Base-by-base conservation (phyloP, 495 filamentous ascomycete species). In the Lichenothelia convexa region DNA sequence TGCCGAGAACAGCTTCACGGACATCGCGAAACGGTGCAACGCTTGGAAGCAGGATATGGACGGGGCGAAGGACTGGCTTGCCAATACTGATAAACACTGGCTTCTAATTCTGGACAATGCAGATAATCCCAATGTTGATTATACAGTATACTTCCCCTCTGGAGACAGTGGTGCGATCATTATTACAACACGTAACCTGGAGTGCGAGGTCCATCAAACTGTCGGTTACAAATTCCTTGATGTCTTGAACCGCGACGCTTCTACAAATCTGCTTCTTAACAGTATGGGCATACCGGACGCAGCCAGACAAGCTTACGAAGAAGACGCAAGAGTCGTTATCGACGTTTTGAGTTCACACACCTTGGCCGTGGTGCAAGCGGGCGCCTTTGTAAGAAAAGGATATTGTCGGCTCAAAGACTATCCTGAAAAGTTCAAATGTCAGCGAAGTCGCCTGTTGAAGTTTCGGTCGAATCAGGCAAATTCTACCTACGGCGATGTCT, bases 281-380 rank as follows among this genome's bases (percentile, higher is more conserved):
- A 21, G 42, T 0, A 26, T 36, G 7, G 18, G 30, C 1, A 32
- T 45, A 30, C 22, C 24, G 5, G 21, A 27, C 9, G 15, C 32
- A 5, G 11, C 13, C 5, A 36, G 41, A 32, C 12, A 3, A 19
- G 1, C 17, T 5, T 16, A 34, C 15, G 19, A 43, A 3, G 11
- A 37, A 20, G 9, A 26, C 1, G 47, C 41, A 20, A 34, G 34
- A 13, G 30, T 32, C 16, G 36, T 44, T 17, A 26, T 41, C 20
- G 9, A 36, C 1, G 17, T 45, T 5, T 19, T 47, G 22, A 35
- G 41, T 1, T 42, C 34, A 11, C 45, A 47, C 27, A 41, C 47
- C 3, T 38, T 50, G 22, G 47, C 41, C 6, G 21, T 50, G 12
- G 38, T 50, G 11, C 47, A 50, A 21, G 45, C 47, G n/a, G 47